A percentile compares a stretch with the other conserved stretches of the same genome.
Evolutionary conservation across 176 grass and related monocot genomes (phyloP).

Genomic region (Rhipidocladum racemiflorum): DNA sequence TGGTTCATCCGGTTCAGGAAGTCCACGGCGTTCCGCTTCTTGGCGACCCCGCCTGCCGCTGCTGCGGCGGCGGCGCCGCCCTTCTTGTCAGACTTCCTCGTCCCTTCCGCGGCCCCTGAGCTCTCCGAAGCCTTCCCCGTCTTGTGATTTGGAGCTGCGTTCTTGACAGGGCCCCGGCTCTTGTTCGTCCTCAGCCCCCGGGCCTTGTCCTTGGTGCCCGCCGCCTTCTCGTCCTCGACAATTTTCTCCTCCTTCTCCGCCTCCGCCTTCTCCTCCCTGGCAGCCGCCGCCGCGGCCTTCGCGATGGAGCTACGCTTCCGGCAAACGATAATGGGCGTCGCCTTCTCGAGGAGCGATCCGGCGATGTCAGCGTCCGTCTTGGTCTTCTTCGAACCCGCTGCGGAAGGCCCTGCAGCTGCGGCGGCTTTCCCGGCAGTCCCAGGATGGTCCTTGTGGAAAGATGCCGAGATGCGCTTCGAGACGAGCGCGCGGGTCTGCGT

Average conservation of each 20-base stretch:
- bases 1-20: conserved; percentile 88
- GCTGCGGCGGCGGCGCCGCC: background rate
- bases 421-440: background rate
- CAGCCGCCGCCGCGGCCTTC: conserved; percentile 9
- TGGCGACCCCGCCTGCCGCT: conserved; percentile 12
- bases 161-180: conserved; percentile 38
- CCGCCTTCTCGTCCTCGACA: conserved; percentile 20
- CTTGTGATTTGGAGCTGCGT: conserved; percentile 34
- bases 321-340: conserved; percentile 59
- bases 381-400: conserved; percentile 32
- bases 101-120: background rate
- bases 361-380: conserved; percentile 51
- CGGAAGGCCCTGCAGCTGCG: background rate
- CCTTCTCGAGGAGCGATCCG: conserved; percentile 58
- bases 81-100: conserved; percentile 57
- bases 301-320: conserved; percentile 75
- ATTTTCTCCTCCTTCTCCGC: conserved; percentile 25
- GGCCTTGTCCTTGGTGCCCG: conserved; percentile 16
- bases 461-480: conserved; percentile 36
- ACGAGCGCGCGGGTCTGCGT: conserved; percentile 42
- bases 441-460: conserved; percentile 7
- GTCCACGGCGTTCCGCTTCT: conserved; percentile 68
- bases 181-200: conserved; percentile 58
- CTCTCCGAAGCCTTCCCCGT: conserved; percentile 21
- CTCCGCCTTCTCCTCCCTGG: conserved; percentile 37